A percentile compares a stretch with the other conserved stretches of the same genome.
Conservation (phyloP, 73 alveolate species). For the Durusdinium trenchii region DNA sequence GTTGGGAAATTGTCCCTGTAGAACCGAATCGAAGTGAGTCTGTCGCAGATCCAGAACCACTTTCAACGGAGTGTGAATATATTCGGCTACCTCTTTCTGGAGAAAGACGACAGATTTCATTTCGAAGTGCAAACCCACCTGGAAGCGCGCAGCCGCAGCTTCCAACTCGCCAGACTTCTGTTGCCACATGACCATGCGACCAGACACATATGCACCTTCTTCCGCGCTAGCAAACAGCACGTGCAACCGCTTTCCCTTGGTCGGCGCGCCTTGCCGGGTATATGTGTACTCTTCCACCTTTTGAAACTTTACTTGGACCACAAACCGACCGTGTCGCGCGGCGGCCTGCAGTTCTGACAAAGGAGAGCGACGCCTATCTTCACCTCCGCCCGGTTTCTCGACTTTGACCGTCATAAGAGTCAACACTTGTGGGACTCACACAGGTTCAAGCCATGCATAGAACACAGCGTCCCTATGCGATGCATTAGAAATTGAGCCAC, state of each 20-base stretch:
- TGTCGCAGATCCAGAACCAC: background rate
- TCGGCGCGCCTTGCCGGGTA: background rate
- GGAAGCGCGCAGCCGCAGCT: conserved; percentile 26
- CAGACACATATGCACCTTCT: background rate
- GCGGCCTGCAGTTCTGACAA: background rate
- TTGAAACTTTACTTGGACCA: background rate
- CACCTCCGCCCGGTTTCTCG: no score
- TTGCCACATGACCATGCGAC: background rate
- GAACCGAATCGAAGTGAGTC: background rate
- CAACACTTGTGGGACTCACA: no score
- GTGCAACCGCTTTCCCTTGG: background rate
- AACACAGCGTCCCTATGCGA: no score
- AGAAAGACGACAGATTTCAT: background rate
- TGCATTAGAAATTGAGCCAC: no score
- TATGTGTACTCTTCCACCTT: background rate
- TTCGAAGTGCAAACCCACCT: background rate
- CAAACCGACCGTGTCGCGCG: background rate
- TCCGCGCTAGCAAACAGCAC: background rate
- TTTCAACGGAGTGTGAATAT: background rate
- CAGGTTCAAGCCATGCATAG: no score
- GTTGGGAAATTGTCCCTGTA: background rate
- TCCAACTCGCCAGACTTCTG: background rate
- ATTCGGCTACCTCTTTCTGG: background rate
- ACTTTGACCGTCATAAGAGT: no score
- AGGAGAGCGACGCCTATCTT: no score